These are phyloP conservation scores for Lentinula aciculospora DNA, from an alignment of 768 basidiomycete species.

Conservation along the genomic window DNA sequence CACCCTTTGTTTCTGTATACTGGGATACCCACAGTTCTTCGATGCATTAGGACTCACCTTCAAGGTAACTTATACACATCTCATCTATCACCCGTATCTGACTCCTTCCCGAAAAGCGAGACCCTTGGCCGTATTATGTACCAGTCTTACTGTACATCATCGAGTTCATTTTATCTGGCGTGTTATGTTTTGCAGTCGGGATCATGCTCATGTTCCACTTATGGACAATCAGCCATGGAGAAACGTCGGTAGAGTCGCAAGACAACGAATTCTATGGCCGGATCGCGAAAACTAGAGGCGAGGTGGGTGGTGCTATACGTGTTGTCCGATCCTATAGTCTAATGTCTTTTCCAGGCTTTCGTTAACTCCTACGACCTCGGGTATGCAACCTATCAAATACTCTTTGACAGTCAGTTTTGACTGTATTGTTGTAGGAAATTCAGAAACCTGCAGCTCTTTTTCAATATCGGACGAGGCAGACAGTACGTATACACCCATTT, in stretches of 20 bases:
- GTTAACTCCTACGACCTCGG: constrained; percentile 92
- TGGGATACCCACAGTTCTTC: constrained; percentile 61
- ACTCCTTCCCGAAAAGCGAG: constrained; percentile 11
- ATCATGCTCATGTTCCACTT: constrained; percentile 73
- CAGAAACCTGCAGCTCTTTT: constrained; percentile 77
- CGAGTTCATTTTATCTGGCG: constrained; percentile 67
- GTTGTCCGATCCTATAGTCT: not conserved
- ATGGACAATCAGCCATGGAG: constrained; percentile 64
- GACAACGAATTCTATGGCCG: constrained; percentile 78
- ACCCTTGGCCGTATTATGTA: constrained; percentile 52
- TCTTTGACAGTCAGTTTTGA: not conserved
- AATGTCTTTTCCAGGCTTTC: constrained; percentile 46
- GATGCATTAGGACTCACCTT: constrained; percentile 52
- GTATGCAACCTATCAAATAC: constrained; percentile 24
- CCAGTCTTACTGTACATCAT: constrained; percentile 70
- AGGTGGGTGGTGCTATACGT: no score
- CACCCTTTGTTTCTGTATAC: constrained; percentile 50
- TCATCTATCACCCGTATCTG: not conserved
- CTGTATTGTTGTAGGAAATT: constrained; percentile 28
- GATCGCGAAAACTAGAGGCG: constrained; percentile 61
- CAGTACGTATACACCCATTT: constrained; percentile 53
- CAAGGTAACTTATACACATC: constrained; percentile 26
- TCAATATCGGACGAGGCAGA: constrained; percentile 76
- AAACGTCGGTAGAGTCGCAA: constrained; percentile 88
- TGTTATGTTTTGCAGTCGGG: constrained; percentile 70